These are phyloP conservation scores for Corchorus olitorius DNA, from an alignment of 345 rosid genomes.

Conservation along the genomic window DNA sequence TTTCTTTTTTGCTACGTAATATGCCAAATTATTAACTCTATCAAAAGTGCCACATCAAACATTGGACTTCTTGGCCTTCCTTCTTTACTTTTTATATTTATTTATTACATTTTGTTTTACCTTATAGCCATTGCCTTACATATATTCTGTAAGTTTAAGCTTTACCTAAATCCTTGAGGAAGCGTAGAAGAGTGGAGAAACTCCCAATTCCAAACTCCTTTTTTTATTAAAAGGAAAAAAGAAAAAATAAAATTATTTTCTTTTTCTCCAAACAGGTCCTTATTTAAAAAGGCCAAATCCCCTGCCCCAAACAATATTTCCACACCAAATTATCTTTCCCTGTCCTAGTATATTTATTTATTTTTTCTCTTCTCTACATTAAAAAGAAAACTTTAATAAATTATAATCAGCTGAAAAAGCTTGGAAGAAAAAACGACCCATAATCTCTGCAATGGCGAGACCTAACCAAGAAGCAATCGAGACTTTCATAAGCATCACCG, in stretches of 20 bases:
- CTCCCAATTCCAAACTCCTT: not conserved
- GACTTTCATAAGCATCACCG: conserved; percentile 86
- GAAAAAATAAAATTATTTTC: not conserved
- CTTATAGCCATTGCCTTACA: not conserved
- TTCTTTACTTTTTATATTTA: not conserved
- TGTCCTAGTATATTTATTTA: no score
- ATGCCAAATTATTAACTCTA: not conserved
- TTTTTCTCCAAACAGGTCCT: not conserved
- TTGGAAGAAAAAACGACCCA: not conserved
- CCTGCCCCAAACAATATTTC: not conserved
- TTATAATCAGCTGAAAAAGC: not conserved
- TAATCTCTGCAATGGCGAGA: conserved; percentile 52
- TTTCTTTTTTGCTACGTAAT: no score
- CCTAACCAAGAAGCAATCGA: conserved; percentile 80
- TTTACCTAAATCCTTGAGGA: not conserved
- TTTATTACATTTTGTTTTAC: no score
- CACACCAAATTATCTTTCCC: not conserved
- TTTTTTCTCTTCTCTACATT: not conserved
- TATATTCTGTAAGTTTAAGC: not conserved
- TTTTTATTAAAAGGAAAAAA: not conserved
- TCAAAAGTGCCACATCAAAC: not conserved
- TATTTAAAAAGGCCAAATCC: not conserved
- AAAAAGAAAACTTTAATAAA: not conserved
- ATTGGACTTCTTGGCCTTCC: not conserved
- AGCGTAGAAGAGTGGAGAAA: conserved; percentile 15